These are phyloP conservation scores for Penicillium alfredii DNA, from an alignment of 495 filamentous ascomycete genomes.

Conservation along the genomic window DNA sequence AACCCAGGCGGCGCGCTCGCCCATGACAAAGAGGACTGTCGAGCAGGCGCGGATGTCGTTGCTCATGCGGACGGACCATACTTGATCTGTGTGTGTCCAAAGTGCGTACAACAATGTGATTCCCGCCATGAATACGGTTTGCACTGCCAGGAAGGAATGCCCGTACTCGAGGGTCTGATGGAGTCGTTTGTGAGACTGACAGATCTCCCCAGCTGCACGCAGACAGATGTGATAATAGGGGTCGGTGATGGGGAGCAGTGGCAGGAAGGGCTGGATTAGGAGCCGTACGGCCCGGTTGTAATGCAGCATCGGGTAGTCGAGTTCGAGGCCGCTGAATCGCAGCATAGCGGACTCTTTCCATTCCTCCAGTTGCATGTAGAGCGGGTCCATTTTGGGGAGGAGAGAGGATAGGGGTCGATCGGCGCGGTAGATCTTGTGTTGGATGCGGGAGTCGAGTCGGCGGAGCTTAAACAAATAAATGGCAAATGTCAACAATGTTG, in stretches of 20 bases:
- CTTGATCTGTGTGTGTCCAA: slow-evolving; percentile 40
- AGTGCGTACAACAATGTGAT: slow-evolving; percentile 48
- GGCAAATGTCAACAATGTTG: slow-evolving; percentile 42
- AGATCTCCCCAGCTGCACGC: slow-evolving; percentile 46
- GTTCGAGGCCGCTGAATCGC: slow-evolving; percentile 33
- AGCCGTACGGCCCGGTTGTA: slow-evolving; percentile 48
- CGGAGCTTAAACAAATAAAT: slow-evolving; percentile 48
- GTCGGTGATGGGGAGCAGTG: slow-evolving; percentile 42
- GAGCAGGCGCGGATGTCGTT: slow-evolving; percentile 53
- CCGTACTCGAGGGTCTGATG: slow-evolving; percentile 49
- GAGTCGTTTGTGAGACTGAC: slow-evolving; percentile 48
- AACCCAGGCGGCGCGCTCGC: slow-evolving; percentile 46
- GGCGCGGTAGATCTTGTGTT: slow-evolving; percentile 50
- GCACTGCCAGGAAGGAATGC: slow-evolving; percentile 50
- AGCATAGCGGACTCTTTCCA: slow-evolving; percentile 43
- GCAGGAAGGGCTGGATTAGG: slow-evolving; percentile 48
- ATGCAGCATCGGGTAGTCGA: slow-evolving; percentile 48
- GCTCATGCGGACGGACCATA: slow-evolving; percentile 49
- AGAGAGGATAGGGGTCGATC: slow-evolving; percentile 43
- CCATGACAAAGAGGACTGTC: slow-evolving; percentile 49
- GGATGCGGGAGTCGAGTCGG: slow-evolving; percentile 48
- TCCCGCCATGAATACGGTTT: slow-evolving; percentile 51
- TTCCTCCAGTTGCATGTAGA: slow-evolving; percentile 46
- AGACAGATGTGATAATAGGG: slow-evolving; percentile 48
- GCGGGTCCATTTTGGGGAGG: slow-evolving; percentile 42